Evolutionary conservation across 2,329 filamentous ascomycete genomes (phyloP).

Genomic region (Aspergillus hiratsukae): DNA sequence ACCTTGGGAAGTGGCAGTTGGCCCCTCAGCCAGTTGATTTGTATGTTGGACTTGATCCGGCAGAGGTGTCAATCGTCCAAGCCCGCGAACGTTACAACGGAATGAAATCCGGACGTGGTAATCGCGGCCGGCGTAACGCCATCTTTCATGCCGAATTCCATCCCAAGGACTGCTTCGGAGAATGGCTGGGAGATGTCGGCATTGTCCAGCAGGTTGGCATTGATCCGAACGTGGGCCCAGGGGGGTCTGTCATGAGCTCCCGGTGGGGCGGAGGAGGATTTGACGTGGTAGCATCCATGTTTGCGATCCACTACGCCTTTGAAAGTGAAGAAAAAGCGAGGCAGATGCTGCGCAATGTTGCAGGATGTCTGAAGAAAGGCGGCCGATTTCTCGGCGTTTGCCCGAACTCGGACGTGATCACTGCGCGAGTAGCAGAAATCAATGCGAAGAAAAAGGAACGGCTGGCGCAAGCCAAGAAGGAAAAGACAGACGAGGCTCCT

Average conservation of each 20-base stretch:
- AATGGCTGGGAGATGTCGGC: constrained; percentile 73
- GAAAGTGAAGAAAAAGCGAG: constrained; percentile 86
- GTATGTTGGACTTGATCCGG: constrained; percentile 91
- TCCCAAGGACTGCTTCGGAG: constrained; percentile 87
- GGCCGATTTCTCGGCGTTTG: constrained; percentile 93
- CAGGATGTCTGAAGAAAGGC: constrained; percentile 84
- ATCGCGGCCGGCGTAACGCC: constrained; percentile 52
- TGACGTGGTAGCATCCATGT: constrained; percentile 98
- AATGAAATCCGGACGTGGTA: constrained; percentile 57
- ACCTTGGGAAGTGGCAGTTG: constrained; percentile 92
- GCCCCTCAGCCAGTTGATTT: constrained; percentile 86
- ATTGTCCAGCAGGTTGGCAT: constrained; percentile 86
- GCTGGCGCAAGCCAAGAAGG: constrained; percentile 39
- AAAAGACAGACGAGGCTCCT: constrained; percentile 28
- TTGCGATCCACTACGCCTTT: constrained; percentile 98
- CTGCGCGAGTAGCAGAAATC: constrained; percentile 69
- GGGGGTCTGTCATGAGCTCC: constrained; percentile 52
- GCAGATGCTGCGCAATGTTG: constrained; percentile 89
- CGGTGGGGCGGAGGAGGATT: constrained; percentile 74
- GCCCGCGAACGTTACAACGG: constrained; percentile 76
- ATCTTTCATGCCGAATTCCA: constrained; percentile 84
- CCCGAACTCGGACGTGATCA: constrained; percentile 91
- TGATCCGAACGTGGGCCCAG: constrained; percentile 63
- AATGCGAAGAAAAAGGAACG: constrained; percentile 56
- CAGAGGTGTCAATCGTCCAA: constrained; percentile 86